Conservation (phyloP, 805 yeast genomes). For the Saccharomyces paradoxus region DNA sequence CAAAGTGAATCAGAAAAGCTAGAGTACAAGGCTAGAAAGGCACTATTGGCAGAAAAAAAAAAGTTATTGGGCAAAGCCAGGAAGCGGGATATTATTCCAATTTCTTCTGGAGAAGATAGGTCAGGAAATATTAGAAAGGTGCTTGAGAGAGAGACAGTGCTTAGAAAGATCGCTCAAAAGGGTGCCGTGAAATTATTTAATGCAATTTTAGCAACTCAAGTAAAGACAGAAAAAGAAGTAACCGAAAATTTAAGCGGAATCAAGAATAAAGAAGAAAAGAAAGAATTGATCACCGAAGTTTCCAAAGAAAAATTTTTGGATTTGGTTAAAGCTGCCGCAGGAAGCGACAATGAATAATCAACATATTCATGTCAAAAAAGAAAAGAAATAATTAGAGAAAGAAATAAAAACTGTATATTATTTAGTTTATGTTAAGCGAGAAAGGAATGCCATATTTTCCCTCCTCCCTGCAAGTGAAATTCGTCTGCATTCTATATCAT, state of each 20-base stretch:
- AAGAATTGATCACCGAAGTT: conserved; percentile 59
- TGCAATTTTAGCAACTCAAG: conserved; percentile 75
- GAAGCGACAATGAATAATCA: conserved; percentile 15
- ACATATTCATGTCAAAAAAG: not conserved
- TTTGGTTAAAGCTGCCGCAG: conserved; percentile 73
- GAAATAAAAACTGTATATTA: not conserved
- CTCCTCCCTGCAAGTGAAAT: not conserved
- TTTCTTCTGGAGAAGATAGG: conserved; percentile 40
- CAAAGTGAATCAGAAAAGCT: conserved; percentile 73
- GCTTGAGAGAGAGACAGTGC: conserved; percentile 57
- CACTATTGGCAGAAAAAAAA: conserved; percentile 63
- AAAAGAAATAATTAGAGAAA: not conserved
- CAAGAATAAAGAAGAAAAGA: conserved; percentile 40
- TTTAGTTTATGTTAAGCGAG: not conserved
- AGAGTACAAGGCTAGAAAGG: conserved; percentile 74
- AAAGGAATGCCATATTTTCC: not conserved
- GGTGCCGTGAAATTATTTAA: conserved; percentile 83
- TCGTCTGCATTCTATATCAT: not conserved
- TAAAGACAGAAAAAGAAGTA: conserved; percentile 45
- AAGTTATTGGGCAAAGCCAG: conserved; percentile 58
- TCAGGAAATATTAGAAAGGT: conserved; percentile 39
- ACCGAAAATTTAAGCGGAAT: conserved; percentile 37
- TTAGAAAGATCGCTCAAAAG: conserved; percentile 75
- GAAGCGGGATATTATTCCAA: conserved; percentile 58
- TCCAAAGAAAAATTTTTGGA: conserved; percentile 87